Conservation (phyloP, 176 grass and related monocot genomes). For the Elymus sibiricus region DNA sequence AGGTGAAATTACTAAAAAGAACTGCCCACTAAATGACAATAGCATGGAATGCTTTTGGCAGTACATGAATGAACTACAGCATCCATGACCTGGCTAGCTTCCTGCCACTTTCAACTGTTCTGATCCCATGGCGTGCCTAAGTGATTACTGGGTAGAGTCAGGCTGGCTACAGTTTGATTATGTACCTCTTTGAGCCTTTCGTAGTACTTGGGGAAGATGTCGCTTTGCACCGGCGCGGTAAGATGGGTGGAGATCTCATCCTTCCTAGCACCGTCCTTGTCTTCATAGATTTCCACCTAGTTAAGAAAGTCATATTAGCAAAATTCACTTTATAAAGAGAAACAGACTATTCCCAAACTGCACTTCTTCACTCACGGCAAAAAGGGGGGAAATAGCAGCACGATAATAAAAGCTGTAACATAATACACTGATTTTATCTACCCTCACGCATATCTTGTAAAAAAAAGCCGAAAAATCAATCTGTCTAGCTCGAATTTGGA, state of each 20-base stretch:
- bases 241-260: constrained; percentile 79
- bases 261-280: constrained; percentile 83
- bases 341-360: background rate
- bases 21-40: background rate
- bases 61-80: background rate
- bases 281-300: constrained; percentile 81
- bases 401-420: background rate
- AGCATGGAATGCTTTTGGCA: background rate
- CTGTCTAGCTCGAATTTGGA: background rate
- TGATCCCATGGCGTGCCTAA: background rate
- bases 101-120: too few relatives aligned
- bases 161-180: background rate
- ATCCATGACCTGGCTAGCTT: background rate
- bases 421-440: background rate
- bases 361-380: background rate
- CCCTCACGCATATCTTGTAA: background rate
- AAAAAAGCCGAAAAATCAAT: background rate
- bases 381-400: background rate
- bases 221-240: constrained; percentile 40
- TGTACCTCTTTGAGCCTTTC: constrained; percentile 89
- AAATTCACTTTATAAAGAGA: background rate
- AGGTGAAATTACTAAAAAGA: background rate
- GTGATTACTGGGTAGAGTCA: background rate
- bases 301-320: constrained; percentile 18
- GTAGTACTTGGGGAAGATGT: constrained; percentile 58